Evolutionary conservation across 2,329 filamentous ascomycete species (phyloP).

Genomic region (Aspergillus cejpii): DNA sequence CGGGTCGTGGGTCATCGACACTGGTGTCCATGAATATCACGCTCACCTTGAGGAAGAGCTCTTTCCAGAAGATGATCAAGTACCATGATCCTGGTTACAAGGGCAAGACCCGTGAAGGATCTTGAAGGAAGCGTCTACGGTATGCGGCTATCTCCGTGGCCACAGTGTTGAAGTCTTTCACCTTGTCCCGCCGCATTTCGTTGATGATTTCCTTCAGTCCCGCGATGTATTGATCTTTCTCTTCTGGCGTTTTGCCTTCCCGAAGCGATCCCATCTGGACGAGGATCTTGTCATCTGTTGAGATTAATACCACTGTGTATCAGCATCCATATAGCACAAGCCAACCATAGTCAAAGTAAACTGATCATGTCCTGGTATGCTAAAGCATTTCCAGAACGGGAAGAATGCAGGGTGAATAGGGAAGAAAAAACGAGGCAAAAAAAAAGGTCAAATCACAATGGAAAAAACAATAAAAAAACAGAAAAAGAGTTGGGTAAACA

Average conservation of each 20-base stretch:
- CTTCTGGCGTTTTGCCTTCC: conserved; percentile 42
- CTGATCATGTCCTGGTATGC: not conserved
- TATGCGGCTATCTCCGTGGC: conserved; percentile 46
- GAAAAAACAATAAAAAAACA: conserved; percentile 8
- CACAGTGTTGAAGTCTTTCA: conserved; percentile 47
- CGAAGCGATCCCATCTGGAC: conserved; percentile 44
- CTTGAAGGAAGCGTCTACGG: conserved; percentile 46
- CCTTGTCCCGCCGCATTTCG: conserved; percentile 44
- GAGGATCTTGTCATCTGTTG: conserved; percentile 47
- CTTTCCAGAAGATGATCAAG: not conserved
- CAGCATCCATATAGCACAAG: conserved; percentile 33
- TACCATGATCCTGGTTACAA: conserved; percentile 31
- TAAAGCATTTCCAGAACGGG: too few species aligned
- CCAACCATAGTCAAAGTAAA: conserved; percentile 15
- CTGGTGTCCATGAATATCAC: conserved; percentile 1
- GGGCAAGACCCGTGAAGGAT: conserved; percentile 41
- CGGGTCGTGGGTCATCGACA: conserved; percentile 1
- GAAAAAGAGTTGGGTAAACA: not conserved
- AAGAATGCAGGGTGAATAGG: not conserved
- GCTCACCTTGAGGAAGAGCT: conserved; percentile 4
- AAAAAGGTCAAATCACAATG: not conserved
- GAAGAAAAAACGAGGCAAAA: conserved; percentile 5
- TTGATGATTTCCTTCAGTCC: conserved; percentile 46
- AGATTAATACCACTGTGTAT: conserved; percentile 36
- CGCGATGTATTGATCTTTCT: conserved; percentile 40